Evolutionary conservation across 805 yeast genomes (phyloP).

Genomic region (Monosporozyma yasuniensis): DNA sequence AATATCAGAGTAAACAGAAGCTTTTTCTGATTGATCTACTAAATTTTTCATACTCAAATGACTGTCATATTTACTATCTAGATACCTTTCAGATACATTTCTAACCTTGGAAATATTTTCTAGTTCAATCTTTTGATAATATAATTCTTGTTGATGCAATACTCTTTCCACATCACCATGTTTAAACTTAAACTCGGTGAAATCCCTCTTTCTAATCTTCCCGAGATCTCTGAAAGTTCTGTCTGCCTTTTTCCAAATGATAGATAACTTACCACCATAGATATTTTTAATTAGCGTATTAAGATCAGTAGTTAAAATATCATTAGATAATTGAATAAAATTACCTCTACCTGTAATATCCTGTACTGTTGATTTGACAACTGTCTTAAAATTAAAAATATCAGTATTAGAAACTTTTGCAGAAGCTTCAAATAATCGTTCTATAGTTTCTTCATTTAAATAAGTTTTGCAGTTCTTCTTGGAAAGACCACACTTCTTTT

Average conservation of each 20-base stretch:
- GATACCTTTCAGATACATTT: neutral
- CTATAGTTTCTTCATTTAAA: conserved; percentile 50
- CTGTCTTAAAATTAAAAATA: conserved; percentile 48
- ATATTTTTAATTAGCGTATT: conserved; percentile 25
- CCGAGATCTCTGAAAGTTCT: conserved; percentile 25
- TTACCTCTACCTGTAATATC: conserved; percentile 43
- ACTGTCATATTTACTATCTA: neutral
- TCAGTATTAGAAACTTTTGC: conserved; percentile 37
- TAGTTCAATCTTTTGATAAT: conserved; percentile 7
- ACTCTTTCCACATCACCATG: conserved; percentile 20
- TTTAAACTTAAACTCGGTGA: conserved; percentile 10
- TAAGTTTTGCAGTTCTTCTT: conserved; percentile 36
- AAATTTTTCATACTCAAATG: conserved; percentile 1
- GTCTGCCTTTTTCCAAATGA: conserved; percentile 47
- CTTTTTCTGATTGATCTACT: neutral
- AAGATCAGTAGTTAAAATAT: conserved; percentile 34
- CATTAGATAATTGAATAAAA: conserved; percentile 30
- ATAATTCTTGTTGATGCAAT: conserved; percentile 10
- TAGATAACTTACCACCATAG: conserved; percentile 31
- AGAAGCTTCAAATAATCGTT: conserved; percentile 39
- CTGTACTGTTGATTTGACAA: conserved; percentile 64
- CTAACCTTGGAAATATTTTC: neutral
- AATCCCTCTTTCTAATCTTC: conserved; percentile 10
- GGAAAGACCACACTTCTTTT: conserved; percentile 50
- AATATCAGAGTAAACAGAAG: neutral